Evolutionary conservation across 768 basidiomycete species (phyloP).

Genomic region (Kwoniella dejecticola): DNA sequence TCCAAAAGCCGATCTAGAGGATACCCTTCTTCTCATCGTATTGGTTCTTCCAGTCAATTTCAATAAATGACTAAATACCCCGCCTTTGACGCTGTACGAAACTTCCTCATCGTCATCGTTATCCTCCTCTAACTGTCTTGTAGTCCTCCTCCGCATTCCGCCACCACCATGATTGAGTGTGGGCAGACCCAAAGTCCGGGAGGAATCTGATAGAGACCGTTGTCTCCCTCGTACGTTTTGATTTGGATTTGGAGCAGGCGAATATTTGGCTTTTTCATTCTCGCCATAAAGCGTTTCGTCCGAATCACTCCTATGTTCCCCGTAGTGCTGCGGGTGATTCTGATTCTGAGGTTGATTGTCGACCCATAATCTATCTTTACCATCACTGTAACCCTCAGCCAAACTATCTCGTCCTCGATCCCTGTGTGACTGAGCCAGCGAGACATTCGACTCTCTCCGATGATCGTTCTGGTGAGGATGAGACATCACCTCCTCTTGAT

Average conservation of each 20-base stretch:
- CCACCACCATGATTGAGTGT: background rate
- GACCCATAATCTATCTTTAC: slow-evolving; percentile 14
- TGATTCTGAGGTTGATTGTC: background rate
- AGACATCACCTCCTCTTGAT: slow-evolving; percentile 18
- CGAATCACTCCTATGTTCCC: slow-evolving; percentile 5
- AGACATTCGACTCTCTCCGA: slow-evolving; percentile 7
- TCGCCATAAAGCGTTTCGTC: slow-evolving; percentile 23
- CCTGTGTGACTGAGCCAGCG: too few species aligned
- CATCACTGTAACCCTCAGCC: background rate
- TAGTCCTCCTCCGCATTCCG: slow-evolving; percentile 35
- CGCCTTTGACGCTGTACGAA: slow-evolving; percentile 36
- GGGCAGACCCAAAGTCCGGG: background rate
- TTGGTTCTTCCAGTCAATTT: slow-evolving; percentile 35
- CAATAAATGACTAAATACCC: slow-evolving; percentile 42
- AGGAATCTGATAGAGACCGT: slow-evolving; percentile 24
- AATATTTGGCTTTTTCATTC: slow-evolving; percentile 10
- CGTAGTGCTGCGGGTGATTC: slow-evolving; percentile 3
- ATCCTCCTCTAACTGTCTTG: slow-evolving; percentile 39
- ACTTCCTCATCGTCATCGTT: slow-evolving; percentile 19
- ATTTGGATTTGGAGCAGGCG: background rate
- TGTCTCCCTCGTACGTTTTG: background rate
- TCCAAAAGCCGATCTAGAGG: slow-evolving; percentile 12
- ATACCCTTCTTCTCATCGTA: slow-evolving; percentile 28
- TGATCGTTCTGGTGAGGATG: slow-evolving; percentile 11
- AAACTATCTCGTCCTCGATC: too few species aligned